A percentile compares a stretch with the other conserved stretches of the same genome.
phyloP scores from a whole-genome alignment of 2,329 filamentous ascomycete species.

The Penicillium sp. region DNA sequence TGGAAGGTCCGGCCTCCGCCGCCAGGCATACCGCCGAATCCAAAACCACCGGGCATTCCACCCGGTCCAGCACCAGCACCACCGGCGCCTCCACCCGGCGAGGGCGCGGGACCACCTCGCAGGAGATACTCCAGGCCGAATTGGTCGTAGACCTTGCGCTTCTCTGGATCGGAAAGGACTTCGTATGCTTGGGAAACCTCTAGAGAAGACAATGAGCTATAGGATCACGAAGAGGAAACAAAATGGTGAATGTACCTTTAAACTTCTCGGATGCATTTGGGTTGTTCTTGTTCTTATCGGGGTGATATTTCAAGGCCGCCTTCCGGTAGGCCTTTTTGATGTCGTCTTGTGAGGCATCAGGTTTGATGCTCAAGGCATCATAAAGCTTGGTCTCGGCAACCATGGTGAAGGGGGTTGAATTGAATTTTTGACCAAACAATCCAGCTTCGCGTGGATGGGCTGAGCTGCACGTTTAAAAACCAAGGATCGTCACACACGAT shows the following conservation, averaged over 20 bases:
- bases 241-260: constrained; percentile 53
- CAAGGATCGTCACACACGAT: constrained; percentile 4
- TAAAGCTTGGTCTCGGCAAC: constrained; percentile 95
- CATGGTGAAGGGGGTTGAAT: constrained; percentile 50
- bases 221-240: background rate
- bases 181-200: constrained; percentile 97
- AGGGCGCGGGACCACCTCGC: constrained; percentile 65
- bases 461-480: constrained; percentile 5
- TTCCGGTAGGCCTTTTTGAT: constrained; percentile 90
- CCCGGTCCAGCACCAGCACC: constrained; percentile 52
- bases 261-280: constrained; percentile 83
- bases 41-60: constrained; percentile 51
- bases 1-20: constrained; percentile 49
- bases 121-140: constrained; percentile 91
- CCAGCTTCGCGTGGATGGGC: background rate
- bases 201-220: constrained; percentile 22
- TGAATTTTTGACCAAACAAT: constrained; percentile 6
- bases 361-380: constrained; percentile 72
- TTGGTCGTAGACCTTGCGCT: constrained; percentile 90
- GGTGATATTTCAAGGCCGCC: constrained; percentile 84
- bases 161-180: constrained; percentile 93
- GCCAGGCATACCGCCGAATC: constrained; percentile 47
- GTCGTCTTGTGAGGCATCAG: constrained; percentile 79
- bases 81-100: constrained; percentile 52
- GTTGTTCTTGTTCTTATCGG: constrained; percentile 96